These are phyloP conservation scores for Pseudocercospora cruenta DNA, from an alignment of 2,329 filamentous ascomycete genomes.

Conservation along the genomic window DNA sequence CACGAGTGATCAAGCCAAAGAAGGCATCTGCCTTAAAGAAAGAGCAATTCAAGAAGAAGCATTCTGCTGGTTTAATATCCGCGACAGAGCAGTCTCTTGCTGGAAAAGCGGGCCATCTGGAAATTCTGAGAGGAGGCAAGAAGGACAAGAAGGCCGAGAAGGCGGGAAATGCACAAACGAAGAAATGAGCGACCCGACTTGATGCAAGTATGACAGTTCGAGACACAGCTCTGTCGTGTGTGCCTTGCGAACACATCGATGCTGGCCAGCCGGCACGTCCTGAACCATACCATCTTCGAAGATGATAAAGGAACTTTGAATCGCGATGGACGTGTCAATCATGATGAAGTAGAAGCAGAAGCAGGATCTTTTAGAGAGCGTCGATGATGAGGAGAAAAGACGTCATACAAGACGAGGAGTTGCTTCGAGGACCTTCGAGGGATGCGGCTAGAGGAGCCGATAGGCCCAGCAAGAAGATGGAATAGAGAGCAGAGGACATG, in stretches of 20 bases:
- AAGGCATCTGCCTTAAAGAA: conserved; percentile 63
- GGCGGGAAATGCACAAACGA: conserved; percentile 11
- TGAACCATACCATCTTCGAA: not conserved
- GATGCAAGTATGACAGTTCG: not conserved
- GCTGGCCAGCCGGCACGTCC: not conserved
- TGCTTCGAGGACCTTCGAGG: not conserved
- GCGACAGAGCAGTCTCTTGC: conserved; percentile 71
- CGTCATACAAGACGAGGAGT: not conserved
- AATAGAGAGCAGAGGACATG: not conserved
- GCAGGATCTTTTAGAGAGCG: not conserved
- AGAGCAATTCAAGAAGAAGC: conserved; percentile 68
- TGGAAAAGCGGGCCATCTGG: conserved; percentile 69
- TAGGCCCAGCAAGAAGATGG: not conserved
- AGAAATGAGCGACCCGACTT: not conserved
- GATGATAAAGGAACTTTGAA: not conserved
- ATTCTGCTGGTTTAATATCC: conserved; percentile 63
- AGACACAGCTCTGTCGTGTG: not conserved
- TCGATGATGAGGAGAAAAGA: not conserved
- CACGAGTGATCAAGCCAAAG: conserved; percentile 68
- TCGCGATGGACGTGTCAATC: not conserved
- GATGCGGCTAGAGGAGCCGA: not conserved
- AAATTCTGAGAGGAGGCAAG: conserved; percentile 69
- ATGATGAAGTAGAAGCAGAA: not conserved
- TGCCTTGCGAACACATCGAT: not conserved
- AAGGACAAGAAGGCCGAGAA: conserved; percentile 51